Evolutionary conservation across 768 basidiomycete species (phyloP).

Genomic region (Suillus lakei): DNA sequence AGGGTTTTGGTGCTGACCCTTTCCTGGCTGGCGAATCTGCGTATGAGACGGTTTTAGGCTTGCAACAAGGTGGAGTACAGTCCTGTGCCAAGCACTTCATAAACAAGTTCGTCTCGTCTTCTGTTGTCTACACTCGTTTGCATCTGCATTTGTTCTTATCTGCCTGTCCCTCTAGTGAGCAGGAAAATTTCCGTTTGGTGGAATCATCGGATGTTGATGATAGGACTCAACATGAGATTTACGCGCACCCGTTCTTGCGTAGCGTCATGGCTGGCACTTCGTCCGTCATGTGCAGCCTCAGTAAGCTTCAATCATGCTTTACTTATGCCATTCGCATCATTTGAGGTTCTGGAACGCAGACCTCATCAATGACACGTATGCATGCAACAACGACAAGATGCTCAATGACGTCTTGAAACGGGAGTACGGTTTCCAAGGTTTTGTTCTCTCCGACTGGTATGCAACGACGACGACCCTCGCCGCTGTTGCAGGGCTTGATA

Average conservation of each 20-base stretch:
- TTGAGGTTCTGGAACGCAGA: conserved; percentile 43
- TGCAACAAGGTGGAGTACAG: conserved; percentile 76
- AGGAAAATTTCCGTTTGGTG: conserved; percentile 62
- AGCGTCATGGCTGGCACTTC: conserved; percentile 77
- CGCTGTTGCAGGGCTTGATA: conserved; percentile 66
- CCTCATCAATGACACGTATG: conserved; percentile 69
- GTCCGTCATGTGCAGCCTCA: conserved; percentile 79
- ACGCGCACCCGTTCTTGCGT: conserved; percentile 69
- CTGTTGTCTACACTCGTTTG: neutral
- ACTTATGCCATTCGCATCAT: conserved; percentile 11
- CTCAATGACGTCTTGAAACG: conserved; percentile 75
- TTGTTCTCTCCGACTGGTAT: conserved; percentile 76
- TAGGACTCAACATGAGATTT: conserved; percentile 77
- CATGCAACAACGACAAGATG: conserved; percentile 74
- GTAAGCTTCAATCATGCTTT: conserved; percentile 38
- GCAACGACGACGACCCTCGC: conserved; percentile 67
- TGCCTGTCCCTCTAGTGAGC: conserved; percentile 52
- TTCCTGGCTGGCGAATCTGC: conserved; percentile 77
- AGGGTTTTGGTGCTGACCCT: conserved; percentile 87
- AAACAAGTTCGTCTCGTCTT: conserved; percentile 50
- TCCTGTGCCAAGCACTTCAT: conserved; percentile 81
- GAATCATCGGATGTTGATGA: conserved; percentile 77
- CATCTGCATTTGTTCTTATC: conserved; percentile 29
- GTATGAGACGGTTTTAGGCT: conserved; percentile 77
- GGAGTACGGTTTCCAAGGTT: conserved; percentile 80